Base-by-base conservation (phyloP, 177 flowering plant species). In the Vitis hybrid region DNA sequence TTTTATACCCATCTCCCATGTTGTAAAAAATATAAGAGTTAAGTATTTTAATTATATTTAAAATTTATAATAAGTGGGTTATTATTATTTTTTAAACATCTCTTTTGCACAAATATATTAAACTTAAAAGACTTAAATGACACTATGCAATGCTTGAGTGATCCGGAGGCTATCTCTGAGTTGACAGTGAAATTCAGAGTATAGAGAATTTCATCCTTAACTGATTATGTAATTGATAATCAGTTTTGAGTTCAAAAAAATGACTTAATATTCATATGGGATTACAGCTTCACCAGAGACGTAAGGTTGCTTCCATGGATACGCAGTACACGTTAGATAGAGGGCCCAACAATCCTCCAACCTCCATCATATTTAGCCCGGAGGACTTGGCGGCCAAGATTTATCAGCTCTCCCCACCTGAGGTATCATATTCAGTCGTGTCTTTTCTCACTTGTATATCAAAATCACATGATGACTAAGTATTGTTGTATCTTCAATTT, bases 351-450 rank as follows among this genome's bases (percentile, higher is more conserved):
- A 70, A 75, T 0, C 67, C 70, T 13, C 78, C 82, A 7, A 77
- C 82, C 12, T 5, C 77, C 32, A 9, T 72, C 13, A 13, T 64
- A 51, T 74, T 67, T 45, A 83, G 83, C 17, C 70, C 71, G 10
- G 23, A 73, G 15, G 71, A 64, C 65, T 1, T 75, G 60, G 51
- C 75, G 8, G 64, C 79, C n/a, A 65, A 61, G 55, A 1, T 80
- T 3, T 83, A 80, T 51, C 76, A 74, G 7, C 75, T 73, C 69
- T 77, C 81, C 6, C 76, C 80, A 14, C 79, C 80, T 2, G 82
- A 80, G 83, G 85, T 80, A 48, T 59, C n/a, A 17, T 34, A 4
- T 34, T 34, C 40, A 34, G 5, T 34, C 40, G 40, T 34, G 40
- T 34, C 40, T 34, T 34, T 34, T 34, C 40, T 4, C 23, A 21